phyloP scores from a whole-genome alignment of 1,139 yeast genomes.

The Scheffersomyces titani region DNA sequence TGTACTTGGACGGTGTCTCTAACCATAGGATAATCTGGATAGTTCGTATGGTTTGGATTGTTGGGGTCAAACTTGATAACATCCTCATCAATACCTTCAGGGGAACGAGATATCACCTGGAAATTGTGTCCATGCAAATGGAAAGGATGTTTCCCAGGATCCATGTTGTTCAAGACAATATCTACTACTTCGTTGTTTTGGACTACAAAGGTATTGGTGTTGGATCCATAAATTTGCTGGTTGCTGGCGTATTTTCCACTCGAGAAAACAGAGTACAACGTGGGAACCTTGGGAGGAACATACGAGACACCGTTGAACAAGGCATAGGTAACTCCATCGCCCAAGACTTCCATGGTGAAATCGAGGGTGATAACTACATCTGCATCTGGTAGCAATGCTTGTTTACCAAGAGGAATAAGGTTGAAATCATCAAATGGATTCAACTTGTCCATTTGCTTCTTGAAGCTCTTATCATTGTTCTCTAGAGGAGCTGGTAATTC shows the following conservation, averaged over 20 bases:
- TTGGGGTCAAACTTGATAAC: conserved; percentile 51
- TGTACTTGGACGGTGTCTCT: conserved; percentile 69
- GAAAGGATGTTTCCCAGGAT: conserved; percentile 91
- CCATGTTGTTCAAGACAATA: conserved; percentile 68
- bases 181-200: conserved; percentile 67
- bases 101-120: conserved; percentile 69
- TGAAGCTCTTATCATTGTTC: conserved; percentile 13
- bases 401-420: conserved; percentile 47
- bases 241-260: conserved; percentile 48
- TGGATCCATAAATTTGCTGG: conserved; percentile 62
- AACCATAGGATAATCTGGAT: conserved; percentile 61
- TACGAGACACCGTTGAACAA: conserved; percentile 70
- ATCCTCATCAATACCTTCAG: conserved; percentile 50
- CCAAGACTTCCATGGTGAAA: conserved; percentile 67
- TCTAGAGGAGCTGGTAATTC: conserved; percentile 17
- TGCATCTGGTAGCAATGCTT: conserved; percentile 51
- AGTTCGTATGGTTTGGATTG: conserved; percentile 47
- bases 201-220: conserved; percentile 62
- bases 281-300: conserved; percentile 65
- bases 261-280: conserved; percentile 58
- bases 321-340: conserved; percentile 74
- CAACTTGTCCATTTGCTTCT: conserved; percentile 19
- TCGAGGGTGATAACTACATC: conserved; percentile 61
- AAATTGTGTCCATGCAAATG: conserved; percentile 87
- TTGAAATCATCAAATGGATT: conserved; percentile 55